Evolutionary conservation across 805 yeast genomes (phyloP).

Genomic region (Ogataea chonburiensis): DNA sequence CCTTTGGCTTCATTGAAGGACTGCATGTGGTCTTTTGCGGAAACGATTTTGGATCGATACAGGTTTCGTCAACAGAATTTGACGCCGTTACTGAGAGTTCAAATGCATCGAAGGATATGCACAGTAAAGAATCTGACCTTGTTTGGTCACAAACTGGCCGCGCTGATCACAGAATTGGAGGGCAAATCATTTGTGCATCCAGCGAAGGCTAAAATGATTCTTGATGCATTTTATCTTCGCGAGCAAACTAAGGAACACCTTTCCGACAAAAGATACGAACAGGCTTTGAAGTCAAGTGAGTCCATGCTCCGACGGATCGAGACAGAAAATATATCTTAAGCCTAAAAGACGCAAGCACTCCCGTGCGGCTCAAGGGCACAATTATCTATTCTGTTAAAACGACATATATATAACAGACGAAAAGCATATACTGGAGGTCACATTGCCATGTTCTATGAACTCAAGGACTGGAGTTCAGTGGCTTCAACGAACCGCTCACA

Average conservation of each 20-base stretch:
- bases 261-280: conserved; percentile 12
- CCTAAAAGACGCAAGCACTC: background rate
- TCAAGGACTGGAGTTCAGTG: conserved; percentile 23
- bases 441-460: conserved; percentile 18
- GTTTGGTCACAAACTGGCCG: conserved; percentile 20
- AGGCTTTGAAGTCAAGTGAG: conserved; percentile 10
- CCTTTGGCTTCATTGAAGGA: conserved; percentile 15
- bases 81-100: conserved; percentile 25
- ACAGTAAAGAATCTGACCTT: conserved; percentile 24
- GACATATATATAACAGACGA: conserved; percentile 2
- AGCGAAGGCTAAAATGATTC: conserved; percentile 10
- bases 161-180: conserved; percentile 11
- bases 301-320: conserved; percentile 8
- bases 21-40: conserved; percentile 28
- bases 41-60: conserved; percentile 18
- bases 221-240: conserved; percentile 21
- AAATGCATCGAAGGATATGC: conserved; percentile 23
- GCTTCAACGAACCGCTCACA: conserved; percentile 25
- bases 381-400: conserved; percentile 12
- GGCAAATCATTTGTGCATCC: conserved; percentile 5
- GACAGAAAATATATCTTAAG: conserved; percentile 2
- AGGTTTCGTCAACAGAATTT: conserved; percentile 25
- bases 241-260: conserved; percentile 9
- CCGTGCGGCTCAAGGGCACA: conserved; percentile 9
- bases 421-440: background rate